Base-by-base conservation (phyloP, 495 filamentous ascomycete species). In the Aspergillus nidulans region DNA sequence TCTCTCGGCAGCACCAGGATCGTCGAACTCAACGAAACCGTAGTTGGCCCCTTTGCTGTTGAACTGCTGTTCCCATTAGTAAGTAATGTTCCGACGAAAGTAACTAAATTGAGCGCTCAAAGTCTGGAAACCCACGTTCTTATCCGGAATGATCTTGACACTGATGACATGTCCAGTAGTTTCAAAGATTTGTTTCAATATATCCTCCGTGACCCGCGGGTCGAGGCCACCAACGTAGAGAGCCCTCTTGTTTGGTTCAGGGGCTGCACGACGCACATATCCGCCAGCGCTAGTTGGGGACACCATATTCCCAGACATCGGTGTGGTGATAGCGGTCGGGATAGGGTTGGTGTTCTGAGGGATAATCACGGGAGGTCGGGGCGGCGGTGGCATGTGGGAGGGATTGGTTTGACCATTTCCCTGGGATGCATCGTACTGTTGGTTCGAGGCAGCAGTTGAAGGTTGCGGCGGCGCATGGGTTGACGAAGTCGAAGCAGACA, bases 91-190 rank as follows among this genome's bases (percentile, higher is more conserved):
- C 15, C 16, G 24, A 13, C 43, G 20, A 5, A 38, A 30, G 21
- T 2, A 28, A 21, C 21, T 21, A 16, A 12, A 2, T 15, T 6
- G 18, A 21, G n/a, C 10, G 55, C 30, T 30, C 32, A 18, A 38
- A n/a, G 51, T n/a, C 6, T 38, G 47, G 16, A 43, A 52, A 81
- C 91, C 82, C 71, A 95, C 90, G 74, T 92, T 96, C 83, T 96
- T 96, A 77, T 99, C 94, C 32, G 94, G 94, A 67, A 99, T 99
- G 62, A 99, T 96, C 79, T 99, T 99, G 57, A 99, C 94, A 62
- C 88, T 97, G 71, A 96, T 85, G 57, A 99, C 94, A 74, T 99
- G 94, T 21, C 94, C 94, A 51, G 90, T 96, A 4, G 94, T 97
- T 77, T 99, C 95, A 65, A 99, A 99, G 52, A 99, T 99, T 69